Base-by-base conservation (phyloP, 257 asterid genomes). In the Rubia yunnanensis region DNA sequence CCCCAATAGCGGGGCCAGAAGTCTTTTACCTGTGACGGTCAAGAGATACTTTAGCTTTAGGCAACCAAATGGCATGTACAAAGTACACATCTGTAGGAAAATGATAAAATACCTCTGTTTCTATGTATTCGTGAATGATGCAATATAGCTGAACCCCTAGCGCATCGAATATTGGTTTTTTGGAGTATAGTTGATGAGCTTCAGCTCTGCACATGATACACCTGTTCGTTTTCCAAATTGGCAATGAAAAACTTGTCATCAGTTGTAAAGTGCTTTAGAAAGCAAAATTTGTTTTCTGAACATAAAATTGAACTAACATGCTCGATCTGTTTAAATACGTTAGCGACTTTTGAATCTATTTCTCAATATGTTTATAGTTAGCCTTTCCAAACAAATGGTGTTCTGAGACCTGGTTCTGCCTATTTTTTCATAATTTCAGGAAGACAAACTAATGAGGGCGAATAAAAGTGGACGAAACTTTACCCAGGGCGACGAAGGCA, bases 1-100 rank as follows among this genome's bases (percentile, higher is more conserved):
- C 97, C 97, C 96, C 96, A 90, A 64, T 87, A 90, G 71, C 86
- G 81, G 0, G 97, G 97, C 97, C 97, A 90, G 86, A 87, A 90
- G 63, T 85, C 90, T 68, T 70, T 84, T 72, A 90, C 86, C 97
- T 90, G 76, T 67, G 68, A 61, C 17, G 41, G 48, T 57, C 34
- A 30, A 52, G 24, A 34, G 39, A n/a, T 53, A 65, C 9, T 28
- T 64, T 69, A 36, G 63, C 9, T 28, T 64, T 69, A 36, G 60
- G 58, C 63, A 46, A 65, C 3, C 24, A 59, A 30, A 55, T 50
- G 65, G 50, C 69, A 62, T 60, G 59, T 60, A 31, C 20, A 0
- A n/a, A 22, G 38, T 48, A 39, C 39, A 48, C 56, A 55, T 64
- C 20, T 35, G 67, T 31, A 24, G 22, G 32, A 41, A 55, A 64